Percentiles rank a stretch among this genome's conserved stretches.
Conservation (phyloP, 345 rosid genomes). For the Lepidium aucheri region DNA sequence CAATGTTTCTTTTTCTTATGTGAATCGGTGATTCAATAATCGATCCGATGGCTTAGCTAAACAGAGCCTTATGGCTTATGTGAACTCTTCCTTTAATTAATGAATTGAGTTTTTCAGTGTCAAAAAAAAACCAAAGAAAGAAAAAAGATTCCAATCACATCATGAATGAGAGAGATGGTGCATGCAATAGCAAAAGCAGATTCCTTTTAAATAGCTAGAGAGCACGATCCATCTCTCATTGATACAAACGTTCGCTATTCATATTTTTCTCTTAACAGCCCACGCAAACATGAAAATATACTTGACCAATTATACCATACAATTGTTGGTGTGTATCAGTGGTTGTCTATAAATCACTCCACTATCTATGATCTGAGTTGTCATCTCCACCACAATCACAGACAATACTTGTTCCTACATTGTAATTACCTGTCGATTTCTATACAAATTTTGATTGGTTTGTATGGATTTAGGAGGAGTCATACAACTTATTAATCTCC, state of each 20-base stretch:
- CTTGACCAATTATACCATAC: conserved; percentile 5
- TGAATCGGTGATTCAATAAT: too few relatives aligned
- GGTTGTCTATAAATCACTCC: conserved; percentile 19
- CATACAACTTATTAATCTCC: neutral
- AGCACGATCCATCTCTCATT: conserved; percentile 3
- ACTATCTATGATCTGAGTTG: conserved; percentile 20
- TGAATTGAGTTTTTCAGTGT: too few relatives aligned
- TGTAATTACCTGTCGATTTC: neutral
- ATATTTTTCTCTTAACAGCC: conserved; percentile 12
- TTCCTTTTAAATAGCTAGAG: conserved; percentile 20
- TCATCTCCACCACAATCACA: conserved; percentile 5
- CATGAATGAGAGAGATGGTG: conserved; percentile 24
- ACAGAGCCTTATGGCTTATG: too few relatives aligned
- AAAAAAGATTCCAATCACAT: conserved; percentile 22
- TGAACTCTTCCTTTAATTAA: too few relatives aligned
- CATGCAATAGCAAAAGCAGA: conserved; percentile 24
- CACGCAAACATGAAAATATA: neutral
- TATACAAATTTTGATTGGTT: neutral
- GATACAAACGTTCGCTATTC: neutral
- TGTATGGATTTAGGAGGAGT: neutral
- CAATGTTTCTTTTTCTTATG: too few relatives aligned
- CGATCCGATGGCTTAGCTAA: too few relatives aligned
- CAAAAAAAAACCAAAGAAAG: conserved; percentile 15
- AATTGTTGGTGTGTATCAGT: conserved; percentile 7
- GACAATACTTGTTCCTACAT: neutral